phyloP scores from a whole-genome alignment of 495 filamentous ascomycete species.

The Parathielavia appendiculata region DNA sequence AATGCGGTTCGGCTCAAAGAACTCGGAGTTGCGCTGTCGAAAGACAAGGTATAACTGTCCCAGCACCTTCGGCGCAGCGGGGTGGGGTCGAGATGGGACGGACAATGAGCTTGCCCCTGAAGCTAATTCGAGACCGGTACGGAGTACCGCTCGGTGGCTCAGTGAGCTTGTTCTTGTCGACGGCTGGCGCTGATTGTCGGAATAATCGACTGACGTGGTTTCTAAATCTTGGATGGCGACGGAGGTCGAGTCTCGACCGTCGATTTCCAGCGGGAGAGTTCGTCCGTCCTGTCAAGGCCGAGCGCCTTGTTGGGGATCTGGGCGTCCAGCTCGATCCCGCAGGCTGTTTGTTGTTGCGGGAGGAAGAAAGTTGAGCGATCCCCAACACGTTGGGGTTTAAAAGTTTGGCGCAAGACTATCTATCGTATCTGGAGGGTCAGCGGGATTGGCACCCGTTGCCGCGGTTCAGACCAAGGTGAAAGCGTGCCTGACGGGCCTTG shows the following conservation, averaged over 20 bases:
- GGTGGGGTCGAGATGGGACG: conserved; percentile 5
- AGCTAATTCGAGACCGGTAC: not conserved
- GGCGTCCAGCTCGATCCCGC: not conserved
- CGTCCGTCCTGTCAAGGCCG: too few species aligned
- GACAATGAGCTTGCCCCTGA: conserved; percentile 8
- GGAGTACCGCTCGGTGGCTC: not conserved
- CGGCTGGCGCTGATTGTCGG: not conserved
- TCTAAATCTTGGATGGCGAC: too few species aligned
- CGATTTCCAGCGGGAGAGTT: not conserved
- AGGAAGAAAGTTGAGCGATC: not conserved
- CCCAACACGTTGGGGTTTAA: conserved; percentile 1
- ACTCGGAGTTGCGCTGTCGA: not conserved
- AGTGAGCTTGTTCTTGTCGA: not conserved
- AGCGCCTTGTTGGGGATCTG: not conserved
- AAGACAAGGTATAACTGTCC: not conserved
- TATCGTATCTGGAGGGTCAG: not conserved
- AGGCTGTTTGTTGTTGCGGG: not conserved
- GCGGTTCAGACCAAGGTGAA: not conserved
- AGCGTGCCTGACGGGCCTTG: not conserved
- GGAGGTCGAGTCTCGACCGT: too few species aligned
- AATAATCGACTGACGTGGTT: too few species aligned
- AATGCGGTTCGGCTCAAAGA: not conserved
- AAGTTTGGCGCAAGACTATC: not conserved
- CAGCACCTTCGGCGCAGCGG: not conserved
- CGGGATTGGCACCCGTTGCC: conserved; percentile 7